Conservation (phyloP, 495 filamentous ascomycete species). For the Penicilliopsis zonata region DNA sequence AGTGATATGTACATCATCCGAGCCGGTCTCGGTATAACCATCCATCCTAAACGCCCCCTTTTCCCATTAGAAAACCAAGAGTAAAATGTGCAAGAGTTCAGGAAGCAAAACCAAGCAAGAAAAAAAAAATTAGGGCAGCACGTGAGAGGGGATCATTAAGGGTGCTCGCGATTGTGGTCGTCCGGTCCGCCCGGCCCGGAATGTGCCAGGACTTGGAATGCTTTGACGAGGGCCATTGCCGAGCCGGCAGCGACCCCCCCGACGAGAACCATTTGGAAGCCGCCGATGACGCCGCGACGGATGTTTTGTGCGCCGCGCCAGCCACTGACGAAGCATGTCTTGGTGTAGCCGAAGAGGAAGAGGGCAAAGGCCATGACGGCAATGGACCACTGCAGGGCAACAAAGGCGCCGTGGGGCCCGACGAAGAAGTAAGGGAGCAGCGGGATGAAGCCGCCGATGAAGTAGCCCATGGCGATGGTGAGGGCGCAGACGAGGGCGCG, state of each 20-base stretch:
- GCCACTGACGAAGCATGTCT: constrained; percentile 44
- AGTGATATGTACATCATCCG: too few relatives aligned
- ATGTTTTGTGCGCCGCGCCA: constrained; percentile 26
- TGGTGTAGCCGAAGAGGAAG: constrained; percentile 62
- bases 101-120: neutral
- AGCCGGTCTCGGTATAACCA: too few relatives aligned
- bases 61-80: too few relatives aligned
- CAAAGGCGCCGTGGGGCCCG: constrained; percentile 35
- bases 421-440: constrained; percentile 72
- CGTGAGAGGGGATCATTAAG: neutral
- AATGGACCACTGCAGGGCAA: constrained; percentile 58
- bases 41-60: too few relatives aligned
- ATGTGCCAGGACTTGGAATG: constrained; percentile 32
- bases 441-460: constrained; percentile 61
- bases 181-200: neutral
- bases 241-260: constrained; percentile 54
- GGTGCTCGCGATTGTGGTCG: neutral
- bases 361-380: constrained; percentile 55
- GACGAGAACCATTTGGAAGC: constrained; percentile 53
- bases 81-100: neutral
- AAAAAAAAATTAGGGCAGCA: constrained; percentile 1
- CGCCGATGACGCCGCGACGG: constrained; percentile 30
- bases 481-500: constrained; percentile 47
- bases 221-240: constrained; percentile 53
- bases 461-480: constrained; percentile 60